Evolutionary conservation across 2,329 filamentous ascomycete species (phyloP).

Genomic region (Beauveria caledonica): DNA sequence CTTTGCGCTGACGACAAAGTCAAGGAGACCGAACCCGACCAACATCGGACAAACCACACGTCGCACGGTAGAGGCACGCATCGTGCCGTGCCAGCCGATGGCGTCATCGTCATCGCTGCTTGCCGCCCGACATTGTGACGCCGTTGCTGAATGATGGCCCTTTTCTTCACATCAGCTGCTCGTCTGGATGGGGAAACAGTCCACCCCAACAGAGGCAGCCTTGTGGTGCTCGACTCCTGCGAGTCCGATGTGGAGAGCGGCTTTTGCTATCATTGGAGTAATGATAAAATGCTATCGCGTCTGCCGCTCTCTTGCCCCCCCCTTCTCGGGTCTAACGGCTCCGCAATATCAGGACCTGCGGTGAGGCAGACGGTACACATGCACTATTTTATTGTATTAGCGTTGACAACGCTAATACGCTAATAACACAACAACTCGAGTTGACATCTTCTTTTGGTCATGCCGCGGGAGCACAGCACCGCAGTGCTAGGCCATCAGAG

Average conservation of each 20-base stretch:
- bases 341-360: conserved; percentile 3
- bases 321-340: neutral
- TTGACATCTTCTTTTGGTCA: neutral
- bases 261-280: neutral
- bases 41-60: neutral
- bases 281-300: neutral
- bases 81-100: neutral
- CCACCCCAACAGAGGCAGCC: neutral
- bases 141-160: neutral
- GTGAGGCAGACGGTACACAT: neutral
- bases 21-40: neutral
- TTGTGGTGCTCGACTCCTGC: neutral
- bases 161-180: conserved; percentile 8
- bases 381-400: neutral
- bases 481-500: neutral
- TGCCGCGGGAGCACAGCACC: neutral
- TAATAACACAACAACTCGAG: neutral
- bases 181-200: neutral
- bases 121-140: neutral
- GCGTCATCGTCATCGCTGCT: conserved; percentile 6
- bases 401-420: neutral
- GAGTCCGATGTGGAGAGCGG: neutral
- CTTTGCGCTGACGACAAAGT: neutral
- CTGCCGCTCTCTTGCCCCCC: neutral
- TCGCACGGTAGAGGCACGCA: neutral